Evolutionary conservation across 2,329 filamentous ascomycete species (phyloP), one percentile per base, ranked within the genome.

Genomic region (Aspergillus proliferans): DNA sequence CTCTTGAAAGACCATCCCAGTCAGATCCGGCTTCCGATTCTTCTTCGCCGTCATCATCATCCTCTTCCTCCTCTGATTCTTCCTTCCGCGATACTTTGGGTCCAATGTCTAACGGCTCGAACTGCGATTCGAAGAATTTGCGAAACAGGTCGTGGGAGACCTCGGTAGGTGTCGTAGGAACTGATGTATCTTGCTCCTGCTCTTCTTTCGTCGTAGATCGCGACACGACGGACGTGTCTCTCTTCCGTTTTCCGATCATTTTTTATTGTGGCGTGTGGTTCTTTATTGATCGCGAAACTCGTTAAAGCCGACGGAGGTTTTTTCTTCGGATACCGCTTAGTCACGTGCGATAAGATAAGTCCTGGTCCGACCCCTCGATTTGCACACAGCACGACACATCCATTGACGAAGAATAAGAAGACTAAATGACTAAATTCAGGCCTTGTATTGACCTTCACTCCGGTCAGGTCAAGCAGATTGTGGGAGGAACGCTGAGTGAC

Each of bases 401-500:
- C 30, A 30, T 26, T 43, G 12, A 43, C 34, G 44, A 28, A 34
- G 45, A 55, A 48, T 54, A 36, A 42, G 30, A 14, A 46, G 45
- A 7, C 48, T 73, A 54, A 40, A 95, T 98, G 93, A 97, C 93
- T 2, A 84, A 85, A 59, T 98, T 98, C 66, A 81, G 93, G 36
- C 93, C 93, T 18, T 98, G 93, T 66, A 97, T 98, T 70, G 93
- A 98, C 73, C 81, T 98, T 47, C 93, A 98, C 70, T 86, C 91
- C n/a, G 93, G 93, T 12, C 86, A 92, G 66, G 93, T 98, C 51
- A 98, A 98, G 76, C 93, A 98, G 71, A 98, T 98, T 60, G 91
- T 98, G 38, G 93, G 93, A 59, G 92, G 93, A 51, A 97, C 93
- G 1, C 80, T 98, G 53, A 86, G 86, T 71, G 80, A 80, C 65